Evolutionary conservation across 2,329 filamentous ascomycete genomes (phyloP), one percentile per base, ranked within the genome.

Genomic region (Pseudopyricularia cyperi): DNA sequence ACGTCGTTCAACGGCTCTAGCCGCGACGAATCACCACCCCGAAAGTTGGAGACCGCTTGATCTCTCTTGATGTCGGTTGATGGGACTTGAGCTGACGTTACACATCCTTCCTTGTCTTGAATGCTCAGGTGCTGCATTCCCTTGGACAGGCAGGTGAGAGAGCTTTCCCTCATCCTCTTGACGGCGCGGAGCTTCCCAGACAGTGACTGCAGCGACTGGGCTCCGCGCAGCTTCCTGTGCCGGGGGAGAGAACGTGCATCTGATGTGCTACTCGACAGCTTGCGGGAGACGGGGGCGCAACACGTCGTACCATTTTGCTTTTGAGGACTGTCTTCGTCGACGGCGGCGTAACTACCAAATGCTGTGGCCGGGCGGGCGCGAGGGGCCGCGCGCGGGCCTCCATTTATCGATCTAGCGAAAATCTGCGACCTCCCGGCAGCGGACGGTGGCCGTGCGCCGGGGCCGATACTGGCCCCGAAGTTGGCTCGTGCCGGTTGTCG

Each of bases 381-480:
- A 68, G 57, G 57, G 33, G 66, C 67, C 15, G 67, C 66, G 54
- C 65, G 63, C 24, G 66, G 65, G 58, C 75, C 68, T 53, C 69
- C 62, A 60, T 72, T 74, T 52, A 72, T 68, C 44, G 74, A 66
- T 55, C 75, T 73, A 56, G 61, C 67, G 47, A 66, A 70, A 24
- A 68, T 72, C 55, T 77, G 71, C 3, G 77, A 71, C 52, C 78
- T 75, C 63, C 71, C 66, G 54, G 67, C 59, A 5, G 66, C 57
- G 17, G 69, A 64, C 6, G 68, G 65, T 14, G 76, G 70, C 56
- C 79, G 74, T 17, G 64, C 58, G 14, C 71, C 72, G 12, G 74
- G 71, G 1, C 81, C 79, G 28, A 80, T 64, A 59, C 77, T 83
- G 55, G 72, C 77, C 14, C 76, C 72, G 56, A 82, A 80, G 55